Evolutionary conservation across 106 monocot genomes (phyloP), one percentile per base, ranked within the genome.

Genomic region (Dendrobium nobile): DNA sequence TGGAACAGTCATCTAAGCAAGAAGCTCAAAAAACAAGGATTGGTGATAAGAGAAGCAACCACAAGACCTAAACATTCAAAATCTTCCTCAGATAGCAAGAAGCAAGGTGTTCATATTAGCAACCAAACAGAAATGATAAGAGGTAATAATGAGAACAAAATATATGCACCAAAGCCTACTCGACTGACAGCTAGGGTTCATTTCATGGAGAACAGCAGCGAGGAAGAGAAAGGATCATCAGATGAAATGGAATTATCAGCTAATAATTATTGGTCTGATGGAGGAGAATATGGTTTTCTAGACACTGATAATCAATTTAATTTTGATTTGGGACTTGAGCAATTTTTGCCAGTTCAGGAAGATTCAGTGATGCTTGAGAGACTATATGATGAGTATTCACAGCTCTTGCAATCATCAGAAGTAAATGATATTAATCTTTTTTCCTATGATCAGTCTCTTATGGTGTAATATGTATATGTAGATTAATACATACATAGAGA

Each of bases 1-100:
- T 82, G 82, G 80, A 65, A 83, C 77, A 87, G 74, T 74, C 84
- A 84, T n/a, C 74, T 86, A 26, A 79, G 82, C 67, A 86, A 85
- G 82, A 85, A 72, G 54, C 84, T 79, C 42, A 76, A 54, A 41
- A 56, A 28, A 4, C 84, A 84, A 24, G 84, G 79, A 33, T 5
- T 77, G 28, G 17, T 42, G 10, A 0, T 75, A 4, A 27, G 75
- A 10, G 41, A 47, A 76, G 78, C 65, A 17, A 77, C n/a, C 54
- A 8, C 44, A 4, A 75, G 47, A 15, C 26, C 22, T 0, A 75
- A 17, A 8, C 22, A 45, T 0, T 22, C 51, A 7, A 47, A 26
- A 8, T 41, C 20, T 40, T 0, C 27, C 5, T 41, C 6, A 2
- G 24, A 67, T 15, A 11, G 67, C 8, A 11, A 26, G 33, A 77